Conservation (phyloP, 768 basidiomycete genomes). For the Psilocybe tampanensis region DNA sequence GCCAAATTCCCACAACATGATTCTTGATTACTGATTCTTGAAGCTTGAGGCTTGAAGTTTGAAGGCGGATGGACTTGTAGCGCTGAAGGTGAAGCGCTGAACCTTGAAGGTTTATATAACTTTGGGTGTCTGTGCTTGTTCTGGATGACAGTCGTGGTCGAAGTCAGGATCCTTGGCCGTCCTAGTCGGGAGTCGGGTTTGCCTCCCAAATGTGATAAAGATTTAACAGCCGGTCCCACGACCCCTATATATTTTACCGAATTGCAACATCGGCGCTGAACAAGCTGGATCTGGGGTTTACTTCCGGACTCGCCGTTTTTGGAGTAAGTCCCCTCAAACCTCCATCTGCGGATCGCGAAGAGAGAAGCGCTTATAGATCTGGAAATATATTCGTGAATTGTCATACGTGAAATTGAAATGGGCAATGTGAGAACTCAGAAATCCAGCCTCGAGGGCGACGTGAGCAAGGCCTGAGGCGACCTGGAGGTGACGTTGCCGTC, state of each 20-base stretch:
- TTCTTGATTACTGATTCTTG: too few relatives aligned
- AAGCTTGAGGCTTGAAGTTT: too few relatives aligned
- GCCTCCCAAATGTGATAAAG: background rate
- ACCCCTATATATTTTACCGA: background rate
- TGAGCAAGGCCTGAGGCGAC: too few relatives aligned
- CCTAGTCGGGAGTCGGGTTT: constrained; percentile 6
- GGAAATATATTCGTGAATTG: too few relatives aligned
- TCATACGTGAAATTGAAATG: too few relatives aligned
- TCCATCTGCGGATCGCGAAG: too few relatives aligned
- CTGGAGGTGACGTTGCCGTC: too few relatives aligned
- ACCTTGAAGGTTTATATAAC: constrained; percentile 2
- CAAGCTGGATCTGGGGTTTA: constrained; percentile 8
- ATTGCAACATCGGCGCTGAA: constrained; percentile 14
- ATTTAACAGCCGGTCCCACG: constrained; percentile 7
- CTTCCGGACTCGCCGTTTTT: background rate
- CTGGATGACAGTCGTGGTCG: background rate
- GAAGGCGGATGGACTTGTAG: too few relatives aligned
- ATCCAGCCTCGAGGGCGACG: too few relatives aligned
- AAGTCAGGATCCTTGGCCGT: constrained; percentile 13
- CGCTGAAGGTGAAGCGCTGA: too few relatives aligned
- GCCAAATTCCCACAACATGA: constrained; percentile 44
- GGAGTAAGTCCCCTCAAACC: too few relatives aligned
- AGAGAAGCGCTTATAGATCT: background rate
- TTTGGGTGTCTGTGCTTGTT: background rate
- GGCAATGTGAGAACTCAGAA: too few relatives aligned